Conservation (phyloP, 176 grass and related monocot species). For the Hordeum marinum region DNA sequence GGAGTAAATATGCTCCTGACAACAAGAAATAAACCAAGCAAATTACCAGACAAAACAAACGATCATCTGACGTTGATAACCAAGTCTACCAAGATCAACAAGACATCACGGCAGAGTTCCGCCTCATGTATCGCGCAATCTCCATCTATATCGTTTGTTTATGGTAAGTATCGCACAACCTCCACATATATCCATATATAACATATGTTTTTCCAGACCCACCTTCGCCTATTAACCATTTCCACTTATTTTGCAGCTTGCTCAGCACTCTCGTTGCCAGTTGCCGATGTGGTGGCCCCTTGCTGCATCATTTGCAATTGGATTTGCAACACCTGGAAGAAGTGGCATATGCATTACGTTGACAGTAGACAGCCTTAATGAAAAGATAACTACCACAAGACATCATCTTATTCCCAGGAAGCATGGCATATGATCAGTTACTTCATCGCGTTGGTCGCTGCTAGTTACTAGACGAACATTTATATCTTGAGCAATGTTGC, state of each 20-base stretch:
- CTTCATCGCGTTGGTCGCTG: not conserved
- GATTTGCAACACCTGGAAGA: slow-evolving; percentile 57
- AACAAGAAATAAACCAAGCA: not conserved
- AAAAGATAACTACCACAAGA: not conserved
- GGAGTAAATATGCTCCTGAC: not conserved
- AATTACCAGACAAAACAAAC: slow-evolving; percentile 4
- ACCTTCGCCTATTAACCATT: slow-evolving; percentile 27
- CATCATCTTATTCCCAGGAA: not conserved
- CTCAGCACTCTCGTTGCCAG: slow-evolving; percentile 31
- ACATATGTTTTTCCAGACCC: not conserved
- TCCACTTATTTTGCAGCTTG: slow-evolving; percentile 22
- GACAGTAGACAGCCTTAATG: not conserved
- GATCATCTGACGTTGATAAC: not conserved
- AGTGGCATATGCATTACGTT: not conserved
- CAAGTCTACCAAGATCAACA: slow-evolving; percentile 24
- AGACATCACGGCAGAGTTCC: slow-evolving; percentile 10
- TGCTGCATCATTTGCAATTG: slow-evolving; percentile 60
- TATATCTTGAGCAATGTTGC: not conserved
- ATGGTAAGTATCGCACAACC: slow-evolving; percentile 14
- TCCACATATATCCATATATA: not conserved
- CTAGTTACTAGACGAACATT: not conserved
- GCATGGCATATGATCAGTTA: not conserved
- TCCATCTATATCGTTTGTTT: not conserved
- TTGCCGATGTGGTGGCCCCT: not conserved
- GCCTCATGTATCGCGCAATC: slow-evolving; percentile 15